A percentile compares a stretch with the other conserved stretches of the same genome.
Conservation (phyloP, 495 filamentous ascomycete species). For the Tuber melanosporum region DNA sequence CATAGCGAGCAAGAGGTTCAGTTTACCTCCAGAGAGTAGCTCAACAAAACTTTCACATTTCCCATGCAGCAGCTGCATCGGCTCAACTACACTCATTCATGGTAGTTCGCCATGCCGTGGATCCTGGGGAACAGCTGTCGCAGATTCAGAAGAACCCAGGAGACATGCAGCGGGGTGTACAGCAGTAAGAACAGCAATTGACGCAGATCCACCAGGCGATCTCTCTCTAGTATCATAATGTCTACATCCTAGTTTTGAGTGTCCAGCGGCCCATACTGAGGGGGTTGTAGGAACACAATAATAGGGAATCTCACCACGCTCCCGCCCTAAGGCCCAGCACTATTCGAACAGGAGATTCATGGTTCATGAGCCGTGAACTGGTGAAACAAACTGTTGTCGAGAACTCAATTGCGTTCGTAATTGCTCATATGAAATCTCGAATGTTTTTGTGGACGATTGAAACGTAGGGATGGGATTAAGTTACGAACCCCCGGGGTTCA, state of each 20-base stretch:
- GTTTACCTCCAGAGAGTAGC: neutral
- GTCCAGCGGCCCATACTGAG: conserved; percentile 16
- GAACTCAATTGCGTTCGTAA: neutral
- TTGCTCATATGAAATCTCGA: neutral
- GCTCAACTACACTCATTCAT: conserved; percentile 10
- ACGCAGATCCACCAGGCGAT: conserved; percentile 8
- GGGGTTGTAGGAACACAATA: conserved; percentile 10
- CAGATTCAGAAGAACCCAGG: conserved; percentile 2
- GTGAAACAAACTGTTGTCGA: neutral
- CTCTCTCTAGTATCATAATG: conserved; percentile 5
- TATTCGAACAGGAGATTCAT: no score
- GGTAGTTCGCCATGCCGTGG: conserved; percentile 6
- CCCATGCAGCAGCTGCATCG: neutral
- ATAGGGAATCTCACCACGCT: neutral
- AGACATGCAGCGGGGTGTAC: neutral
- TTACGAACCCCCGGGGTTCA: neutral
- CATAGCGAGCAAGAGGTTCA: neutral
- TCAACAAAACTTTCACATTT: conserved; percentile 3
- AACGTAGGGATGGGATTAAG: neutral
- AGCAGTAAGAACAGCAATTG: conserved; percentile 6
- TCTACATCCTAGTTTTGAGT: conserved; percentile 16
- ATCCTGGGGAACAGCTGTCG: neutral
- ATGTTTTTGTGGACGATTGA: neutral
- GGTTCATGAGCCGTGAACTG: no score
- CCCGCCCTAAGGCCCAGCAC: neutral